These are phyloP conservation scores for Nannizziopsis arthrosporioides DNA, from an alignment of 2,329 filamentous ascomycete genomes.

Conservation along the genomic window DNA sequence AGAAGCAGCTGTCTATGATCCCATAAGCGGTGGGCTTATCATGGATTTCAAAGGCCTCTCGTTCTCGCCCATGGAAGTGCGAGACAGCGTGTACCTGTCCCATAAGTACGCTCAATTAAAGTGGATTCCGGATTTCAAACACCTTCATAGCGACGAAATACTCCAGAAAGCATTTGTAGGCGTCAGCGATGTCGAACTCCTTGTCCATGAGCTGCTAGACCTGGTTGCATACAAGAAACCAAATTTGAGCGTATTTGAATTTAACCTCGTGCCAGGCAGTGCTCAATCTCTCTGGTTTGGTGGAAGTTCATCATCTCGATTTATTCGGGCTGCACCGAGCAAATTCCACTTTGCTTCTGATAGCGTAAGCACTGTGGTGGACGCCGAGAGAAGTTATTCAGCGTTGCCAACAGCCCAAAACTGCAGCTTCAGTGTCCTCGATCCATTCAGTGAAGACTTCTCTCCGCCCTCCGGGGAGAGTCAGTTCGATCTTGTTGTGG, in stretches of 20 bases:
- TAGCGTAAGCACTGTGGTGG: not conserved
- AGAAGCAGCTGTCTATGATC: constrained; percentile 8
- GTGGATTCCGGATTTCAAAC: not conserved
- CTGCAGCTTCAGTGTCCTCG: no score
- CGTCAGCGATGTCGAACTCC: not conserved
- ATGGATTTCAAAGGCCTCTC: not conserved
- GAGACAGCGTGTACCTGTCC: not conserved
- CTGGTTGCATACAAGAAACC: not conserved
- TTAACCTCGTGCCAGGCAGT: not conserved
- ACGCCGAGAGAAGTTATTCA: not conserved
- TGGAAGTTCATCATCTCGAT: not conserved
- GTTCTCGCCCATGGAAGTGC: not conserved
- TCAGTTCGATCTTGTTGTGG: no score
- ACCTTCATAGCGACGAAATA: not conserved
- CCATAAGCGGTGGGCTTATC: not conserved
- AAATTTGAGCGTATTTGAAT: not conserved
- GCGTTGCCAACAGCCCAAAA: not conserved
- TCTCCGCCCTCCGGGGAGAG: no score
- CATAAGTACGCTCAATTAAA: not conserved
- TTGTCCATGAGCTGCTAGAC: not conserved
- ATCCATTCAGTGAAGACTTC: no score
- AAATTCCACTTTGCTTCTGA: not conserved
- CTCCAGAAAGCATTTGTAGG: not conserved
- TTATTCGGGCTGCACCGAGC: not conserved
- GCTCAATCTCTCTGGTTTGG: not conserved